Conservation (phyloP, 768 basidiomycete species). For the Lactarius indigo region DNA sequence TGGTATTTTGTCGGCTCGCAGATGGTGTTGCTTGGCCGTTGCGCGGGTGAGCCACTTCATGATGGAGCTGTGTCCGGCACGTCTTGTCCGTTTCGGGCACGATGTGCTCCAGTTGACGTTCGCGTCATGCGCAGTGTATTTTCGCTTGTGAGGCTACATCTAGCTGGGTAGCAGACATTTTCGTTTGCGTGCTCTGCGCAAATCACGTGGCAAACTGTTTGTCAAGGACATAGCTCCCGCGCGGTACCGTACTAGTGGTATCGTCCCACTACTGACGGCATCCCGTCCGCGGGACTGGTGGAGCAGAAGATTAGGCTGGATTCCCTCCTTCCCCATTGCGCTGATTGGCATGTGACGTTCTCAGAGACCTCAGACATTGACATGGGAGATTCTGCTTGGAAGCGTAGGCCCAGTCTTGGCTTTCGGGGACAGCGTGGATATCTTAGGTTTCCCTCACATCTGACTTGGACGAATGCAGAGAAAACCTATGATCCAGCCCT, state of each 20-base stretch:
- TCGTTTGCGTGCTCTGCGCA: conserved; percentile 57
- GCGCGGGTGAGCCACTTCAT: too few relatives aligned
- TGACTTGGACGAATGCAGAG: too few relatives aligned
- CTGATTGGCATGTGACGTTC: not conserved
- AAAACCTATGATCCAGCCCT: too few relatives aligned
- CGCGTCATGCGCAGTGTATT: too few relatives aligned
- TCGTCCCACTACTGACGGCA: conserved; percentile 48
- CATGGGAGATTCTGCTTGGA: not conserved
- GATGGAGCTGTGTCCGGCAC: too few relatives aligned
- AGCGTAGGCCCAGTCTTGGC: not conserved
- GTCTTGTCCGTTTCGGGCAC: conserved; percentile 49
- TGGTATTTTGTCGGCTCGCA: too few relatives aligned
- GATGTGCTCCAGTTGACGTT: conserved; percentile 35
- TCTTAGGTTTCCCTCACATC: too few relatives aligned
- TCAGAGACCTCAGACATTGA: conserved; percentile 1
- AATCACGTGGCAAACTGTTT: conserved; percentile 63
- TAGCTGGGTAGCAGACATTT: conserved; percentile 57
- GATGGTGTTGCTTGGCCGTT: too few relatives aligned
- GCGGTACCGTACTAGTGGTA: conserved; percentile 54
- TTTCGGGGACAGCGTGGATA: not conserved
- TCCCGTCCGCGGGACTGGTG: conserved; percentile 25
- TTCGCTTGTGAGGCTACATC: conserved; percentile 49
- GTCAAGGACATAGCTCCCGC: conserved; percentile 62
- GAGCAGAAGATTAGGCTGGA: not conserved
- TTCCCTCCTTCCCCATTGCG: not conserved